Evolutionary conservation across 2,329 filamentous ascomycete genomes (phyloP).

Genomic region (Microdochium trichocladiopsis): DNA sequence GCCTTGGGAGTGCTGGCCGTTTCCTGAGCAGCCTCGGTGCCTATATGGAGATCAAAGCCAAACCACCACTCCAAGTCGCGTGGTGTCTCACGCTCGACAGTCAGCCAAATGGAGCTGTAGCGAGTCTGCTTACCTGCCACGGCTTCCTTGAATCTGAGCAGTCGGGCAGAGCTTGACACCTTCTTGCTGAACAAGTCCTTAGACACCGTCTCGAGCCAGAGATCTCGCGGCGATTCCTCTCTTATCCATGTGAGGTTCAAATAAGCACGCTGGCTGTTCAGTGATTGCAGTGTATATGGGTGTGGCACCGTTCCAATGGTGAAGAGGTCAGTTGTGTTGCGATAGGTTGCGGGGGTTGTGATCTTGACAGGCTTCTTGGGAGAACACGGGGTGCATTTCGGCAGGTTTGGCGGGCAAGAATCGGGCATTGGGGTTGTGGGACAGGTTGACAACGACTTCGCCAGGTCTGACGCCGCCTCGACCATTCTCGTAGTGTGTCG

Average conservation of each 20-base stretch:
- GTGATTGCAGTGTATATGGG: slow-evolving; percentile 72
- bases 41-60: slow-evolving; percentile 50
- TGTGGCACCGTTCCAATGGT: slow-evolving; percentile 86
- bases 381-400: slow-evolving; percentile 68
- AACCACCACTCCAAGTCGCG: slow-evolving; percentile 83
- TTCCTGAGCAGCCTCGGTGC: slow-evolving; percentile 50
- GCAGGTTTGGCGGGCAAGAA: slow-evolving; percentile 77
- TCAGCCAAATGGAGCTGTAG: slow-evolving; percentile 71
- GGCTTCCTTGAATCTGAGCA: slow-evolving; percentile 72
- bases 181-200: slow-evolving; percentile 58
- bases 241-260: slow-evolving; percentile 61
- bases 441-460: slow-evolving; percentile 69
- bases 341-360: slow-evolving; percentile 58
- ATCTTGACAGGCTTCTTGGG: slow-evolving; percentile 58
- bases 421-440: slow-evolving; percentile 63
- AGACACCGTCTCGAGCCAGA: slow-evolving; percentile 70
- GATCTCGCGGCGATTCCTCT: slow-evolving; percentile 63
- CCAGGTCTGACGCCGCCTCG: slow-evolving; percentile 63
- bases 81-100: slow-evolving; percentile 51
- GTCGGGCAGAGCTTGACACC: slow-evolving; percentile 55
- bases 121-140: slow-evolving; percentile 63
- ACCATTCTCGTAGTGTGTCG: slow-evolving; percentile 69
- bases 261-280: slow-evolving; percentile 55
- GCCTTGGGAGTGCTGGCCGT: slow-evolving; percentile 45
- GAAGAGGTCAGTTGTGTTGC: slow-evolving; percentile 66